These are phyloP conservation scores for Fusarium sp. DNA, from an alignment of 2,329 filamentous ascomycete species.

Conservation along the genomic window DNA sequence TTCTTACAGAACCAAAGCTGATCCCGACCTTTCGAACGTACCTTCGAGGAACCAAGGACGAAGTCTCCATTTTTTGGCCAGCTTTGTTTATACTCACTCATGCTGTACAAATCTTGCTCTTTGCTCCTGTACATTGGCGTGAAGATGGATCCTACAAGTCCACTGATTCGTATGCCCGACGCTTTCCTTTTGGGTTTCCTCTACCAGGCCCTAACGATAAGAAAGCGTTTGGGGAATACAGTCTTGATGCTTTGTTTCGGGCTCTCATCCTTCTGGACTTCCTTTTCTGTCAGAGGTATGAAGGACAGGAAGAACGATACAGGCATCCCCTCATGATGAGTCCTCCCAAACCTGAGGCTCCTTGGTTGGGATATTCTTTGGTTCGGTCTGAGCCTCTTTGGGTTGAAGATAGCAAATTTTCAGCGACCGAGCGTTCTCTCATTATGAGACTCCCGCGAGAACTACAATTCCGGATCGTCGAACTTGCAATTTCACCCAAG, in stretches of 20 bases:
- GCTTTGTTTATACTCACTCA: not conserved
- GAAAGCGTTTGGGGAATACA: fast-evolving
- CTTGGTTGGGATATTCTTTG: not conserved
- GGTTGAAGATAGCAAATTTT: fast-evolving
- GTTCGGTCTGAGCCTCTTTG: not conserved
- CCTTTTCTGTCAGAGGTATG: not conserved
- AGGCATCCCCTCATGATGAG: fast-evolving
- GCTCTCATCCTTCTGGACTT: not conserved
- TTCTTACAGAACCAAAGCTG: not conserved
- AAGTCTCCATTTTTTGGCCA: too few species aligned
- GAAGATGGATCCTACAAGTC: not conserved
- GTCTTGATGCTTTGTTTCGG: not conserved
- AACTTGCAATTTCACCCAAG: fast-evolving
- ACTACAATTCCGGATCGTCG: fast-evolving
- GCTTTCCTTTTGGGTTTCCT: not conserved
- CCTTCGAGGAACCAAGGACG: too few species aligned
- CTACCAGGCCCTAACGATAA: fast-evolving
- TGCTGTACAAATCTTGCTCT: not conserved
- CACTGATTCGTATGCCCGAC: fast-evolving
- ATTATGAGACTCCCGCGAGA: not conserved
- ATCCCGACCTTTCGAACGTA: not conserved
- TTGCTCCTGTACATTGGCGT: not conserved
- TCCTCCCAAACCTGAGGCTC: fast-evolving
- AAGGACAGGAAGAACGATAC: fast-evolving
- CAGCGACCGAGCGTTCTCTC: fast-evolving